phyloP scores from a whole-genome alignment of 805 yeast genomes.

The Ogataea pini region DNA sequence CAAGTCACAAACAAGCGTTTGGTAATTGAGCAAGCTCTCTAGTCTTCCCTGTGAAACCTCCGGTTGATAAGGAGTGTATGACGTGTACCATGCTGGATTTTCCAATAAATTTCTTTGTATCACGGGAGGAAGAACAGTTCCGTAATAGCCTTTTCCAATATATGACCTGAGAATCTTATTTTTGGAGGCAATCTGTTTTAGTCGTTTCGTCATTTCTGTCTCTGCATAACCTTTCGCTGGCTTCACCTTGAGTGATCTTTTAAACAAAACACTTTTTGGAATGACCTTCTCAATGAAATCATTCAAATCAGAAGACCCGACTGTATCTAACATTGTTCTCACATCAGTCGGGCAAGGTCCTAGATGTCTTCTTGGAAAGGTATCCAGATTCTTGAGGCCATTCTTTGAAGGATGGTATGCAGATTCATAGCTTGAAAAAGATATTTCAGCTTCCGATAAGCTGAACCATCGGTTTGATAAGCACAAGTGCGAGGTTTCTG shows the following conservation, averaged over 20 bases:
- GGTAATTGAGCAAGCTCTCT: constrained; percentile 86
- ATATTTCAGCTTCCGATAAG: constrained; percentile 48
- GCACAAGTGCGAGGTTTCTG: not conserved
- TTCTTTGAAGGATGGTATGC: constrained; percentile 45
- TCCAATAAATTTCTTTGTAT: constrained; percentile 90
- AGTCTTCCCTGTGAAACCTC: constrained; percentile 96
- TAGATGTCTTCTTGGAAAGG: constrained; percentile 86
- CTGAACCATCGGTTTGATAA: constrained; percentile 10
- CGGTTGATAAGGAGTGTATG: constrained; percentile 98
- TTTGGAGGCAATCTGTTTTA: constrained; percentile 68
- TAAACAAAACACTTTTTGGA: constrained; percentile 72
- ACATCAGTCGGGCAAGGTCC: constrained; percentile 76
- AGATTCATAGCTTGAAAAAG: constrained; percentile 50
- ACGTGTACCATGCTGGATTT: constrained; percentile 97
- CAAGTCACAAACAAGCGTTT: constrained; percentile 85
- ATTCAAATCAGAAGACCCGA: constrained; percentile 68
- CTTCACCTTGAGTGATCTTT: constrained; percentile 63
- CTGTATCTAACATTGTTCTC: constrained; percentile 58
- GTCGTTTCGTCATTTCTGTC: constrained; percentile 69
- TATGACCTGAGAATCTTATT: constrained; percentile 73
- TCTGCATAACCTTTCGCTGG: constrained; percentile 82
- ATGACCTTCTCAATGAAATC: constrained; percentile 72
- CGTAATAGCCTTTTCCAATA: constrained; percentile 94
- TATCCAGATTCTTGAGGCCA: constrained; percentile 53
- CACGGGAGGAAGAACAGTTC: constrained; percentile 86